phyloP scores from a whole-genome alignment of 805 yeast species.

The Lachancea sp. region DNA sequence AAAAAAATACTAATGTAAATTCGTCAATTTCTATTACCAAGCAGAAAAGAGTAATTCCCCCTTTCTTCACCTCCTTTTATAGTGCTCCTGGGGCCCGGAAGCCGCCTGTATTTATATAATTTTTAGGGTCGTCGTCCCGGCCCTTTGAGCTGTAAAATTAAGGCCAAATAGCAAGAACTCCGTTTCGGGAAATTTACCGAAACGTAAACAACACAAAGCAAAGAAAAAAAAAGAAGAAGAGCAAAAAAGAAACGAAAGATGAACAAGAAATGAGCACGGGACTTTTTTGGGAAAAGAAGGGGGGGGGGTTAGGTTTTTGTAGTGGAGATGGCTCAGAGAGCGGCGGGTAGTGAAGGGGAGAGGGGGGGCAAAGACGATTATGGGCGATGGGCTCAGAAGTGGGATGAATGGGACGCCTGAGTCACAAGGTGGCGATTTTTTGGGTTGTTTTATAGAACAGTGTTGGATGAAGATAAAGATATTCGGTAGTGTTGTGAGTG shows the following conservation, averaged over 20 bases:
- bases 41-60: neutral
- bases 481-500: too few species aligned
- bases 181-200: constrained; percentile 3
- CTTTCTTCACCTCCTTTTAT: neutral
- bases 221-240: neutral
- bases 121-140: neutral
- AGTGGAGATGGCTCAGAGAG: too few species aligned
- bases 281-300: neutral
- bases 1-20: too few species aligned
- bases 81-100: neutral
- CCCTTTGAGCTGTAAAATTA: neutral
- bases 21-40: too few species aligned
- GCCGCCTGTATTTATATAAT: neutral
- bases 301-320: too few species aligned
- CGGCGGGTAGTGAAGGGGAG: too few species aligned
- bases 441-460: too few species aligned
- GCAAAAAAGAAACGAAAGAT: neutral
- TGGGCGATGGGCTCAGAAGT: too few species aligned
- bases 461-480: too few species aligned
- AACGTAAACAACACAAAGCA: constrained; percentile 2
- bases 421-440: too few species aligned
- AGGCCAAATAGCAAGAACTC: constrained; percentile 3
- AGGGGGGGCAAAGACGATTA: too few species aligned
- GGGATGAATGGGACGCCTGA: too few species aligned
- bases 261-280: neutral